Conservation (phyloP, 305 asterid species). For the Plantago coronopus region DNA sequence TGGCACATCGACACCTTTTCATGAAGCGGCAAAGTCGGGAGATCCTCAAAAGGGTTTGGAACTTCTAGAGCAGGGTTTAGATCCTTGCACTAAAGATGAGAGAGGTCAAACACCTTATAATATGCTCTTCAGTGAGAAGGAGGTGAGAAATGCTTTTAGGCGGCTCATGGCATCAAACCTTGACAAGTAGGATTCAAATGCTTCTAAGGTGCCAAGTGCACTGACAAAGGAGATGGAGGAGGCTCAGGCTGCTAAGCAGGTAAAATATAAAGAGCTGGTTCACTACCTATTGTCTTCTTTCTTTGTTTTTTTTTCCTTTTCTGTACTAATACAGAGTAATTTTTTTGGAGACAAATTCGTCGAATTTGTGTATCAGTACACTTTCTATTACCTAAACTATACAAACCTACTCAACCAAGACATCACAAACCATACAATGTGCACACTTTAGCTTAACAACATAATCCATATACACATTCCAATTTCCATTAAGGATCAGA, state of each 20-base stretch:
- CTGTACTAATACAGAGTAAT: too few relatives aligned
- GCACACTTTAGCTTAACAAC: not conserved
- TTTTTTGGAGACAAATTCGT: too few relatives aligned
- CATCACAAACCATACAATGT: not conserved
- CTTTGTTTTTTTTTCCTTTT: too few relatives aligned
- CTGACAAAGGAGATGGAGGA: constrained; percentile 97
- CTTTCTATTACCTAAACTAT: too few relatives aligned
- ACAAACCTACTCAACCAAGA: not conserved
- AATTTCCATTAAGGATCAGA: too few relatives aligned
- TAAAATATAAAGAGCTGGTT: constrained; percentile 24
- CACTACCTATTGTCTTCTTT: too few relatives aligned
- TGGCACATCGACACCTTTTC: constrained; percentile 64
- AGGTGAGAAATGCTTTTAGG: constrained; percentile 79
- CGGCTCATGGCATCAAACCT: constrained; percentile 89
- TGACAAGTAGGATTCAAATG: constrained; percentile 92
- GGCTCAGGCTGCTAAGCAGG: constrained; percentile 94
- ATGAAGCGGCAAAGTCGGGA: constrained; percentile 77
- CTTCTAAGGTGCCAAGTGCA: constrained; percentile 91
- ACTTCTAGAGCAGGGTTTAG: constrained; percentile 74
- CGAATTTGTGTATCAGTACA: too few relatives aligned
- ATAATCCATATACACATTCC: not conserved
- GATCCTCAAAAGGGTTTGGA: constrained; percentile 56
- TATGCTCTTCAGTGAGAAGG: constrained; percentile 76
- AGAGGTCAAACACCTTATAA: constrained; percentile 83
- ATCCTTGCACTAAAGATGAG: constrained; percentile 83